Evolutionary conservation across 2,329 filamentous ascomycete genomes (phyloP).

Genomic region (Delphinella strobiligena): DNA sequence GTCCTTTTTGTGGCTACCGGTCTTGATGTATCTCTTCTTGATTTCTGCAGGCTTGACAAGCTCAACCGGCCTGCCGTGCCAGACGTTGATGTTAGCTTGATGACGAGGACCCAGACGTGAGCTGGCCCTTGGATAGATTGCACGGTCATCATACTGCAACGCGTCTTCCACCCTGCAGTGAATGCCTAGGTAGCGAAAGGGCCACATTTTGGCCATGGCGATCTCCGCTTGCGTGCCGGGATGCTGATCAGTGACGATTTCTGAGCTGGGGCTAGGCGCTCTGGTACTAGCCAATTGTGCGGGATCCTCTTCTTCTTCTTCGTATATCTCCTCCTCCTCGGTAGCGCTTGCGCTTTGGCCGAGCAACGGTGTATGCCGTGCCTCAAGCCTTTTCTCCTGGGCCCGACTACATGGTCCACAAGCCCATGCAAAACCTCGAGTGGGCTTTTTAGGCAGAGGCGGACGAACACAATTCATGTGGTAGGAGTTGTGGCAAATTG

Average conservation of each 20-base stretch:
- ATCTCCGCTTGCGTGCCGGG: slow-evolving; percentile 73
- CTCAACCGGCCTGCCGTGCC: slow-evolving; percentile 79
- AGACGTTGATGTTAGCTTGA: slow-evolving; percentile 73
- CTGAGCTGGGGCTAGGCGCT: slow-evolving; percentile 34
- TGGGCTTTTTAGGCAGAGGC: slow-evolving; percentile 86
- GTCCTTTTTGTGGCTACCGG: slow-evolving; percentile 56
- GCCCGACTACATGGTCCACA: slow-evolving; percentile 91
- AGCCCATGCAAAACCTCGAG: slow-evolving; percentile 94
- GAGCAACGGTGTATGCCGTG: slow-evolving; percentile 69
- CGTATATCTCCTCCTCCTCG: slow-evolving; percentile 52
- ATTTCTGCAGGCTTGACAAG: slow-evolving; percentile 80
- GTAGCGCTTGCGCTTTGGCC: slow-evolving; percentile 40
- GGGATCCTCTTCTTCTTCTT: slow-evolving; percentile 57
- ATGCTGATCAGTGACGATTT: slow-evolving; percentile 44
- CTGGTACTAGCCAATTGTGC: slow-evolving; percentile 50
- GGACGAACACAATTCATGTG: slow-evolving; percentile 98
- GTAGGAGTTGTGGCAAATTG: slow-evolving; percentile 87
- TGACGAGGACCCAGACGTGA: slow-evolving; percentile 84
- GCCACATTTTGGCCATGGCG: slow-evolving; percentile 88
- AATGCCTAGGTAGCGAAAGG: slow-evolving; percentile 87
- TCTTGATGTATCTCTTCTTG: slow-evolving; percentile 62
- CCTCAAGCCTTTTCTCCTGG: slow-evolving; percentile 87
- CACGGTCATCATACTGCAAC: slow-evolving; percentile 86
- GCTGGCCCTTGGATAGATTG: slow-evolving; percentile 86
- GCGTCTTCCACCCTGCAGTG: slow-evolving; percentile 94